phyloP scores from a whole-genome alignment of 2,329 filamentous ascomycete genomes.

The Hypoxylon sp. region DNA sequence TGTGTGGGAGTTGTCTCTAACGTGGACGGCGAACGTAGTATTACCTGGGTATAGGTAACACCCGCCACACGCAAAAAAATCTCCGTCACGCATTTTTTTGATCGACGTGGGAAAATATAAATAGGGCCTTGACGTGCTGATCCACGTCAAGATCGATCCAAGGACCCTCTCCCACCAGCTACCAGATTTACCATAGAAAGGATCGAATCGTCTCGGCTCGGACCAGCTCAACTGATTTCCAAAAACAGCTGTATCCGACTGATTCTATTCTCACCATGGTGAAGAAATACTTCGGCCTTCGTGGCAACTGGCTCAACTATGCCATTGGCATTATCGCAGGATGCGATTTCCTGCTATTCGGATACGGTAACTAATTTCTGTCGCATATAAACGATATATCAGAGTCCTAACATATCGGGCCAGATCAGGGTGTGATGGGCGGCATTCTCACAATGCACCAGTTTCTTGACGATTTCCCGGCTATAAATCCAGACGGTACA shows the following conservation, averaged over 20 bases:
- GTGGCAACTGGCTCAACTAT: conserved; percentile 75
- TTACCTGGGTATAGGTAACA: conserved; percentile 9
- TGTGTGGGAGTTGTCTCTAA: conserved; percentile 4
- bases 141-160: conserved; percentile 22
- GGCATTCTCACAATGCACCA: conserved; percentile 78
- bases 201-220: neutral
- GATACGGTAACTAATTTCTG: conserved; percentile 62
- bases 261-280: conserved; percentile 45
- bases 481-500: conserved; percentile 63
- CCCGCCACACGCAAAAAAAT: conserved; percentile 4
- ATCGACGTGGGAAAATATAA: conserved; percentile 27
- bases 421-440: conserved; percentile 83
- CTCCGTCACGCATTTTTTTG: conserved; percentile 1
- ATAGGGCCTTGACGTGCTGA: conserved; percentile 20
- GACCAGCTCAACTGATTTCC: conserved; percentile 6
- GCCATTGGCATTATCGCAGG: conserved; percentile 80
- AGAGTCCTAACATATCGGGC: conserved; percentile 52
- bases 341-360: conserved; percentile 77
- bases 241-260: neutral
- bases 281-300: conserved; percentile 72
- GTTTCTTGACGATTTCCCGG: conserved; percentile 70
- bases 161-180: conserved; percentile 9
- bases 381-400: neutral
- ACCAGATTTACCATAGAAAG: conserved; percentile 9
- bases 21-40: neutral